Evolutionary conservation across 257 asterid genomes (phyloP), one percentile per base, ranked within the genome.

Genomic region (Cruciata laevipes): DNA sequence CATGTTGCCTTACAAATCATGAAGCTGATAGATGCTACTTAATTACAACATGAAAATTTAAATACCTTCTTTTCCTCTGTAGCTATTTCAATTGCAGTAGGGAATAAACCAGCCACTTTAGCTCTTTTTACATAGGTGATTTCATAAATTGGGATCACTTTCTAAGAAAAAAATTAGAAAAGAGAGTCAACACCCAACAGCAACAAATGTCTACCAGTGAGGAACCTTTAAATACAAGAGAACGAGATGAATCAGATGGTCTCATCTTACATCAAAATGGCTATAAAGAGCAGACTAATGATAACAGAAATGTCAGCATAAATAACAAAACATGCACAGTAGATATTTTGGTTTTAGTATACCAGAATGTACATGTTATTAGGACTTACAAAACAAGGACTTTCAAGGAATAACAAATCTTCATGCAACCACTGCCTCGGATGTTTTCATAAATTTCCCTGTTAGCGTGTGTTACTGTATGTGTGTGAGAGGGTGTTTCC

Each of bases 11-110:
- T 33, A 18, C 5, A 55, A 37, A 30, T 40, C 20, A 63, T 61
- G 12, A 49, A 68, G 27, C 58, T 70, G 57, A 55, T 63, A 73
- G 68, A 42, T 33, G 12, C 23, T 53, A 20, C 25, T 18, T 8
- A 51, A 53, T 21, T 53, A 53, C 11, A 6, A 53, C 27, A 20
- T 5, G 18, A 53, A 21, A 30, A 31, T 16, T 33, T 33, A 57
- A 18, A 10, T 81, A 90, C 99, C 99, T 88, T 94, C 88, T 87
- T 89, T 62, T 74, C 99, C 53, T 85, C 95, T 23, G 95, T 90
- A 67, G 80, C 75, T 74, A 94, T 78, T 87, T 94, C 97, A 76
- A 94, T 94, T 51, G 99, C 96, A 32, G 96, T 90, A 7, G 97
- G 97, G 77, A 94, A 90, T 69, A 94, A 88, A 59, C 89, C 97